These are phyloP conservation scores for Beauveria caledonica DNA, from an alignment of 2,329 filamentous ascomycete species.

Conservation along the genomic window DNA sequence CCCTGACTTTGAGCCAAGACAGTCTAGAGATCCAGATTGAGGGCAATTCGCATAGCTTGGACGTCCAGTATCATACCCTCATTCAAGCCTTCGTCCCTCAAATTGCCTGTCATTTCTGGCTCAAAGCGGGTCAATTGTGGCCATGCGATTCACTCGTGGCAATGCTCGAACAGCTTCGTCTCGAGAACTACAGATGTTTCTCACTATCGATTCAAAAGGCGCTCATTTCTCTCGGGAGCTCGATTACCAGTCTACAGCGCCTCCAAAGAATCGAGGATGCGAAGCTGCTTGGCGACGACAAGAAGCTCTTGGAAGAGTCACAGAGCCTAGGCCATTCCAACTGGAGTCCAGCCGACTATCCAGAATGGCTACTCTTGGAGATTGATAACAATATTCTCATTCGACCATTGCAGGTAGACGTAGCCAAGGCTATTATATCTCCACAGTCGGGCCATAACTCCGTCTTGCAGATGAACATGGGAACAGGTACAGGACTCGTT, in stretches of 20 bases:
- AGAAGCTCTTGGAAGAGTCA: constrained; percentile 32
- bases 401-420: constrained; percentile 51
- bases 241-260: neutral
- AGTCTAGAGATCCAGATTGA: neutral
- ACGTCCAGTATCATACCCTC: neutral
- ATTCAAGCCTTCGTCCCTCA: neutral
- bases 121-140: constrained; percentile 34
- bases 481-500: constrained; percentile 36
- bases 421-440: constrained; percentile 51
- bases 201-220: neutral
- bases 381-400: constrained; percentile 58
- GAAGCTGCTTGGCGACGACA: constrained; percentile 16
- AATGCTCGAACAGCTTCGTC: constrained; percentile 39
- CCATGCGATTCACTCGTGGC: constrained; percentile 34
- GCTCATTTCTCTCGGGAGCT: neutral
- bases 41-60: too few species aligned
- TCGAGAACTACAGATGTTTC: constrained; percentile 1
- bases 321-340: constrained; percentile 44
- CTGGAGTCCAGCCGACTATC: constrained; percentile 44
- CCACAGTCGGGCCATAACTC: constrained; percentile 46
- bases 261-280: neutral
- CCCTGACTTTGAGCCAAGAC: neutral
- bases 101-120: constrained; percentile 25
- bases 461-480: constrained; percentile 61
- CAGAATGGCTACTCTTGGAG: constrained; percentile 60